These are phyloP conservation scores for Hypoxylon sp. DNA, from an alignment of 2,329 filamentous ascomycete genomes.

Conservation along the genomic window DNA sequence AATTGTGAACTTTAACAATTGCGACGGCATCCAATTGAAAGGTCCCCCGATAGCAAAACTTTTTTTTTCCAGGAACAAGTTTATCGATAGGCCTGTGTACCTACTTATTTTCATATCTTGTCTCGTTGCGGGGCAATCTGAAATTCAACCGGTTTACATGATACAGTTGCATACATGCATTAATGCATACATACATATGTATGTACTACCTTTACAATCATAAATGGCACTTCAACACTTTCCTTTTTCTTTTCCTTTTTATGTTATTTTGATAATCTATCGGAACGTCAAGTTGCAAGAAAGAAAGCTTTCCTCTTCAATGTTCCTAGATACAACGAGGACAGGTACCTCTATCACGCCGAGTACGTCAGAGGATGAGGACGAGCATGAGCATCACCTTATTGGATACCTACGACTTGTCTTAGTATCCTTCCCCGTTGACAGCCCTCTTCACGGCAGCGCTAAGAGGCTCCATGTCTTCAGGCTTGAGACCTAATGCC, in stretches of 20 bases:
- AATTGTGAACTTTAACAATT: constrained; percentile 9
- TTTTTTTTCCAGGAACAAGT: constrained; percentile 14
- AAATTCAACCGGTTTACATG: not conserved
- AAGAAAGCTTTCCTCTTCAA: too few relatives aligned
- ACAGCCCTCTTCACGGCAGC: constrained; percentile 59
- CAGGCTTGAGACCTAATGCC: constrained; percentile 65
- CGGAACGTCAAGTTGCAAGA: too few relatives aligned
- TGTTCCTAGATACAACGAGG: too few relatives aligned
- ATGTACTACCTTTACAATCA: constrained; percentile 1
- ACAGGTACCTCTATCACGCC: too few relatives aligned
- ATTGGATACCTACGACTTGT: not conserved
- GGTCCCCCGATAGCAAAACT: constrained; percentile 20
- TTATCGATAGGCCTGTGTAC: constrained; percentile 28
- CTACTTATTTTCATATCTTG: not conserved
- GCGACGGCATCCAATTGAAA: constrained; percentile 32
- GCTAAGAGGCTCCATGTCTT: constrained; percentile 67
- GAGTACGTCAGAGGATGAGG: not conserved
- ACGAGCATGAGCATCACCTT: not conserved
- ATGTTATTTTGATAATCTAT: too few relatives aligned
- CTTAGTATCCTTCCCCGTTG: constrained; percentile 39
- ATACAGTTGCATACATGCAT: not conserved
- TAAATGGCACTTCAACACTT: not conserved
- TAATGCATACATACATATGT: not conserved
- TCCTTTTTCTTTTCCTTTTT: not conserved
- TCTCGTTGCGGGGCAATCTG: not conserved